A percentile compares a stretch with the other conserved stretches of the same genome.
These are phyloP conservation scores for Juglanconis sp. DNA, from an alignment of 2,329 filamentous ascomycete genomes.

Conservation along the genomic window DNA sequence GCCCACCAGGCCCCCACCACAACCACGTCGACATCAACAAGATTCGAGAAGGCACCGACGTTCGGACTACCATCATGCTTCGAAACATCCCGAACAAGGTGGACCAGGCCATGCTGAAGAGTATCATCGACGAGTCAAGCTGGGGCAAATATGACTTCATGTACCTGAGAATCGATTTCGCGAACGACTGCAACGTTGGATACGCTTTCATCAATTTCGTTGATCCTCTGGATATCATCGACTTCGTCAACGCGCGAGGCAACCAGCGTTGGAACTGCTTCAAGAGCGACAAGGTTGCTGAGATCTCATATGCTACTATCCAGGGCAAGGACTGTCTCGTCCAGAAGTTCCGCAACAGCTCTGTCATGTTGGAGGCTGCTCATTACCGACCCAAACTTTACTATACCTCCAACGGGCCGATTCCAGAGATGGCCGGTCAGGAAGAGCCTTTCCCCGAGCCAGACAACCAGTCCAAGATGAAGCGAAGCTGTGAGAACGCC, in stretches of 20 bases:
- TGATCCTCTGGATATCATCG: slow-evolving; percentile 71
- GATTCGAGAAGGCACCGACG: slow-evolving; percentile 66
- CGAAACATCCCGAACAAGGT: slow-evolving; percentile 94
- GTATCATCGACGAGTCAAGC: slow-evolving; percentile 73
- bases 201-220: slow-evolving; percentile 97
- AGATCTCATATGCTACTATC: slow-evolving; percentile 95
- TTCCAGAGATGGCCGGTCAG: slow-evolving; percentile 56
- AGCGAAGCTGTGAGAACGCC: slow-evolving; percentile 82
- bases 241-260: slow-evolving; percentile 67
- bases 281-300: slow-evolving; percentile 78
- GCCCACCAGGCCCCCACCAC: slow-evolving; percentile 46
- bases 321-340: slow-evolving; percentile 89
- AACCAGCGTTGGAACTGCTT: slow-evolving; percentile 78
- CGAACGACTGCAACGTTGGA: slow-evolving; percentile 84
- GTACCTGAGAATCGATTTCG: slow-evolving; percentile 88
- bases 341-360: slow-evolving; percentile 95
- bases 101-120: slow-evolving; percentile 72
- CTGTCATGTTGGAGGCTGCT: slow-evolving; percentile 83
- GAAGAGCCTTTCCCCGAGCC: slow-evolving; percentile 75
- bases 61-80: slow-evolving; percentile 87
- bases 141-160: slow-evolving; percentile 89
- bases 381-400: slow-evolving; percentile 78
- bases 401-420: slow-evolving; percentile 46
- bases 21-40: slow-evolving; percentile 60
- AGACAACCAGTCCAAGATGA: slow-evolving; percentile 84